Evolutionary conservation across 768 basidiomycete species (phyloP).

Genomic region (Coprinellus micaceus): DNA sequence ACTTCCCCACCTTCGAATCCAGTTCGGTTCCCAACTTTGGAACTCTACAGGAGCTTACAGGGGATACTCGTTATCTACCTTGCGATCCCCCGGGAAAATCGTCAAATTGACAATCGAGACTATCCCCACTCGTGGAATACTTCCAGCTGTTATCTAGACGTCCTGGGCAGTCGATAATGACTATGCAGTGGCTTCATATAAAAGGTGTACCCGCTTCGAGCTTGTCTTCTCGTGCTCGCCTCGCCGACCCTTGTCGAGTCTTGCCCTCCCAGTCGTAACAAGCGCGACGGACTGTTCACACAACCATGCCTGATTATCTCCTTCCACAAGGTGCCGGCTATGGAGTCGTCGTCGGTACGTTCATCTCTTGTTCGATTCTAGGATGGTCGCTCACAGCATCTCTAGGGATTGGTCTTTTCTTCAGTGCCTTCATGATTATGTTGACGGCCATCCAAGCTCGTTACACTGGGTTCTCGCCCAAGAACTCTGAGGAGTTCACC

Average conservation of each 20-base stretch:
- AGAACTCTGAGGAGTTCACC: conserved; percentile 79
- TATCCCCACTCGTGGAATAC: background rate
- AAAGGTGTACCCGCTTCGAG: background rate
- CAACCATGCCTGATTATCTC: conserved; percentile 20
- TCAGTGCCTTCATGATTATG: conserved; percentile 74
- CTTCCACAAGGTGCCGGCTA: conserved; percentile 84
- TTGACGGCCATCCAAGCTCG: conserved; percentile 79
- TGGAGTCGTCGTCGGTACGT: conserved; percentile 51
- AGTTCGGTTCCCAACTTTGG: no score
- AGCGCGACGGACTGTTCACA: background rate
- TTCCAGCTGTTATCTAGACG: background rate
- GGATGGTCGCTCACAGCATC: background rate
- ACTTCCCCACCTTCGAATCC: no score
- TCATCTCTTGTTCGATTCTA: background rate
- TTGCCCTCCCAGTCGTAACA: background rate
- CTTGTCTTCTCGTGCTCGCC: background rate
- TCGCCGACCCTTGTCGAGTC: background rate
- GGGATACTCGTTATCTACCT: no score
- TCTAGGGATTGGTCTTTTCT: conserved; percentile 83
- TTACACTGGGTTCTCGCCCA: conserved; percentile 79
- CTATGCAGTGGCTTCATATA: background rate
- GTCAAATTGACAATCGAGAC: background rate
- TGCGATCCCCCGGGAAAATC: no score
- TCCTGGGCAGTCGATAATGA: background rate
- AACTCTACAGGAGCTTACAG: no score